Conservation (phyloP, 2,329 filamentous ascomycete genomes). For the Aspergillus cejpii region DNA sequence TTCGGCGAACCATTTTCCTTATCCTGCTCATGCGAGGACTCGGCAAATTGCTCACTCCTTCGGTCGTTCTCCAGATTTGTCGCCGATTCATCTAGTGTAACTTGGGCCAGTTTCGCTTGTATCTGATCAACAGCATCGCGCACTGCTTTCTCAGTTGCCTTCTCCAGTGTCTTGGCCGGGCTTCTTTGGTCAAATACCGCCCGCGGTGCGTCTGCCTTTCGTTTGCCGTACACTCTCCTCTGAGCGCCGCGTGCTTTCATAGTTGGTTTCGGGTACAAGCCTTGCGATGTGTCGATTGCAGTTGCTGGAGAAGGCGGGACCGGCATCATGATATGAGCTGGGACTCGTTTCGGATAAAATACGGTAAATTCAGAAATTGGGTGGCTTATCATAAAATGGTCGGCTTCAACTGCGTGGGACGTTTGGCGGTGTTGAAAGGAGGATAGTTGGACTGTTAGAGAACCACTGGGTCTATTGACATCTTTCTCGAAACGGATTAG, state of each 20-base stretch:
- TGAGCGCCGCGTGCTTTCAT: slow-evolving; percentile 24
- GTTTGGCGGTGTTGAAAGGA: neutral
- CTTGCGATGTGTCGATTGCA: slow-evolving; percentile 17
- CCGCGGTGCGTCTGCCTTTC: slow-evolving; percentile 29
- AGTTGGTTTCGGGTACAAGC: slow-evolving; percentile 15
- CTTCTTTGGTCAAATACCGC: slow-evolving; percentile 33
- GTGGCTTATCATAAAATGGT: neutral
- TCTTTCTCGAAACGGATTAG: neutral
- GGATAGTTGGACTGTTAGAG: neutral
- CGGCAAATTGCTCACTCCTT: neutral
- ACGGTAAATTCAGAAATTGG: too few relatives aligned
- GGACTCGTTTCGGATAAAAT: too few relatives aligned
- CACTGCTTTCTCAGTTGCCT: slow-evolving; percentile 1
- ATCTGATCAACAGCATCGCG: slow-evolving; percentile 19
- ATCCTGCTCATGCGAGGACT: neutral
- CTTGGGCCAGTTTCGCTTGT: slow-evolving; percentile 23
- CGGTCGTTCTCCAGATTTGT: neutral
- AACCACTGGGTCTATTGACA: neutral
- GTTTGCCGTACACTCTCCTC: slow-evolving; percentile 34
- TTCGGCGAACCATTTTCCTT: neutral
- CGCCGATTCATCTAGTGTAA: slow-evolving; percentile 21
- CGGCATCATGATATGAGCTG: slow-evolving; percentile 11
- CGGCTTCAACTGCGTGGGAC: too few relatives aligned
- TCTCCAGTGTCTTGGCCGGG: slow-evolving; percentile 14
- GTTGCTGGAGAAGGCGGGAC: slow-evolving; percentile 10